Evolutionary conservation across 208 protist genomes (phyloP).

Genomic region (Leishmania tarentolae): DNA sequence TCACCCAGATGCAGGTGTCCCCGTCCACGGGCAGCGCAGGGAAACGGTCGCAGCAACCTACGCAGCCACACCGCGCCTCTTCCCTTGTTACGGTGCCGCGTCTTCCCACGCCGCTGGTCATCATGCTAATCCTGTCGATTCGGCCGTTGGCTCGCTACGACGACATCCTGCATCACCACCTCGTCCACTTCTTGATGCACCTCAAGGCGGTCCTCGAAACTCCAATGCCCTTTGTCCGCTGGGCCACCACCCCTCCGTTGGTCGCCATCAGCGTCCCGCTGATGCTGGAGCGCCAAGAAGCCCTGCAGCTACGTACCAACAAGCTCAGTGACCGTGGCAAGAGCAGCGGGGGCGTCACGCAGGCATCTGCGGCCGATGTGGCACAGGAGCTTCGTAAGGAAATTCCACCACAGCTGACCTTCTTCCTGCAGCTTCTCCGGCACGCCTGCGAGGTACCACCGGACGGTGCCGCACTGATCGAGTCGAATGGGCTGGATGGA

Average conservation of each 20-base stretch:
- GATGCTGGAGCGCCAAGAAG: constrained; percentile 81
- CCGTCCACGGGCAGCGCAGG: constrained; percentile 26
- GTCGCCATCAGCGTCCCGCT: constrained; percentile 67
- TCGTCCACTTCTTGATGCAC: constrained; percentile 69
- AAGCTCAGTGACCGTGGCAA: background rate
- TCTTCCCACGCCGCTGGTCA: constrained; percentile 70
- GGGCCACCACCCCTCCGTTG: constrained; percentile 66
- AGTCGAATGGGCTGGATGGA: constrained; percentile 50
- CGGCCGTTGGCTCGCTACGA: constrained; percentile 50
- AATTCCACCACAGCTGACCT: constrained; percentile 67
- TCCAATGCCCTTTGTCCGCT: constrained; percentile 65
- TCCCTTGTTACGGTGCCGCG: constrained; percentile 41
- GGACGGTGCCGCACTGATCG: constrained; percentile 69
- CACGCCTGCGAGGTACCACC: constrained; percentile 68
- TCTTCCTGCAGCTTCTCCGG: constrained; percentile 57
- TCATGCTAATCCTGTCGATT: constrained; percentile 64
- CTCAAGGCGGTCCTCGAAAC: constrained; percentile 45
- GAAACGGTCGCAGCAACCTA: background rate
- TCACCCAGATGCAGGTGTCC: constrained; percentile 44
- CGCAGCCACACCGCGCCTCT: background rate
- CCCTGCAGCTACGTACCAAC: constrained; percentile 33
- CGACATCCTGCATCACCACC: constrained; percentile 75
- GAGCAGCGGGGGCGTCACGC: constrained; percentile 23
- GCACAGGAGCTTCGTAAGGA: constrained; percentile 49
- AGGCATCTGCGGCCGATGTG: constrained; percentile 52